These are phyloP conservation scores for Pleoardoris graminearum DNA, from an alignment of 2,329 filamentous ascomycete genomes.

Conservation along the genomic window DNA sequence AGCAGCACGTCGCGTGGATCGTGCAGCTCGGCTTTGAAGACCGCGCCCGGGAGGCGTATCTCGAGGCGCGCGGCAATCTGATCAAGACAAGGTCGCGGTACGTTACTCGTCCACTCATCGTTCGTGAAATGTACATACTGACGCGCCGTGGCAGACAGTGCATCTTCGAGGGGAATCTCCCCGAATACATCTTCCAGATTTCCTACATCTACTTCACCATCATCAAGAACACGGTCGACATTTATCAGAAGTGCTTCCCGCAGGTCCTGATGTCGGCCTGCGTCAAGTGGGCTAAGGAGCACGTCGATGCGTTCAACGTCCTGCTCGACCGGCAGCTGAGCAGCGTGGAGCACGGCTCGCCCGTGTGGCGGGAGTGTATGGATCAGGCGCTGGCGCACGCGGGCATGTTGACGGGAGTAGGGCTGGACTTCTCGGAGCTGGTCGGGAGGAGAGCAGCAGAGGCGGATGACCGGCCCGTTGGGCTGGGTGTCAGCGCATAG, in stretches of 20 bases:
- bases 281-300: slow-evolving; percentile 97
- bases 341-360: slow-evolving; percentile 75
- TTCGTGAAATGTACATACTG: not conserved
- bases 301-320: slow-evolving; percentile 87
- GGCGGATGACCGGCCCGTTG: slow-evolving; percentile 22
- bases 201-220: slow-evolving; percentile 95
- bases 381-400: slow-evolving; percentile 80
- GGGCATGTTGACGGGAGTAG: slow-evolving; percentile 77
- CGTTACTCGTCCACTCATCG: not conserved
- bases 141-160: slow-evolving; percentile 67
- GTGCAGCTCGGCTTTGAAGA: slow-evolving; percentile 88
- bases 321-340: slow-evolving; percentile 83
- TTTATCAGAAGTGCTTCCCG: slow-evolving; percentile 79
- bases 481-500: slow-evolving; percentile 30
- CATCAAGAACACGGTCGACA: slow-evolving; percentile 88
- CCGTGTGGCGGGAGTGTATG: slow-evolving; percentile 82
- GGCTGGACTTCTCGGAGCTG: slow-evolving; percentile 84
- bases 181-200: slow-evolving; percentile 90
- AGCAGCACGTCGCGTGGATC: slow-evolving; percentile 81
- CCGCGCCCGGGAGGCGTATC: slow-evolving; percentile 81
- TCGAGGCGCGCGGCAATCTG: slow-evolving; percentile 74
- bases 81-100: slow-evolving; percentile 84
- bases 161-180: slow-evolving; percentile 91
- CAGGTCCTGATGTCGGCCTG: slow-evolving; percentile 87
- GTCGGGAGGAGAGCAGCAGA: slow-evolving; percentile 57